Evolutionary conservation across 352 stramenopile genomes (phyloP).

Genomic region (Pythium oligandrum): DNA sequence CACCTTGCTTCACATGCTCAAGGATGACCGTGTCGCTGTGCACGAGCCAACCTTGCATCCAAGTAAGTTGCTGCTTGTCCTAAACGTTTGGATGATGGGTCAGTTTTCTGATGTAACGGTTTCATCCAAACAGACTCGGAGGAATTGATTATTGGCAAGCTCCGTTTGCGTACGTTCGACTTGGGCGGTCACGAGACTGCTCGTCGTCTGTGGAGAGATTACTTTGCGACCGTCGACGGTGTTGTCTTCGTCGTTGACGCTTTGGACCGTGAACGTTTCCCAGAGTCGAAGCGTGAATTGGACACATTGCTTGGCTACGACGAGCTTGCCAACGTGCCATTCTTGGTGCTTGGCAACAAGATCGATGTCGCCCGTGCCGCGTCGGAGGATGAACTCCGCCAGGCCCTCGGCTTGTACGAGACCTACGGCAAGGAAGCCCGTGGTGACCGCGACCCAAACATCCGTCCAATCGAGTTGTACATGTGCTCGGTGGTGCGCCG

Average conservation of each 20-base stretch:
- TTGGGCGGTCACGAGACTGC: constrained; percentile 98
- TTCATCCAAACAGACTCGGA: constrained; percentile 63
- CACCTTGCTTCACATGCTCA: constrained; percentile 99
- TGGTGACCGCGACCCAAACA: constrained; percentile 85
- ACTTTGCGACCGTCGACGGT: constrained; percentile 98
- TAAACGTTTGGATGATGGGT: no score
- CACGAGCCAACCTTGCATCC: constrained; percentile 97
- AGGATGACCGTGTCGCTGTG: constrained; percentile 96
- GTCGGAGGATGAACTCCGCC: constrained; percentile 98
- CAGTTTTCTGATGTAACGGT: no score
- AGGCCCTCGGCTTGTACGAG: constrained; percentile 95
- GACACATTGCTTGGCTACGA: constrained; percentile 97
- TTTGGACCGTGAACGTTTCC: constrained; percentile 97
- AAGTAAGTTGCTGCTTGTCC: constrained; percentile 36
- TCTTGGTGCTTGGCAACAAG: constrained; percentile 99
- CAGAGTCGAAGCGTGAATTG: constrained; percentile 98
- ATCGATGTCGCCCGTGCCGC: constrained; percentile 97
- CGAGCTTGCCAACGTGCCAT: constrained; percentile 97
- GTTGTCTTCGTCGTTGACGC: constrained; percentile 99
- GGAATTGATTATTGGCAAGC: constrained; percentile 93
- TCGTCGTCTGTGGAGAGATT: constrained; percentile 97
- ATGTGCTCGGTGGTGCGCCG: constrained; percentile 99
- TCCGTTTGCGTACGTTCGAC: constrained; percentile 99
- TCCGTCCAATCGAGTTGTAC: constrained; percentile 98
- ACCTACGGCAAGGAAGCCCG: constrained; percentile 98